Evolutionary conservation across 2,329 filamentous ascomycete species (phyloP), one percentile per base, ranked within the genome.

Genomic region (Fusarium bulbicola): DNA sequence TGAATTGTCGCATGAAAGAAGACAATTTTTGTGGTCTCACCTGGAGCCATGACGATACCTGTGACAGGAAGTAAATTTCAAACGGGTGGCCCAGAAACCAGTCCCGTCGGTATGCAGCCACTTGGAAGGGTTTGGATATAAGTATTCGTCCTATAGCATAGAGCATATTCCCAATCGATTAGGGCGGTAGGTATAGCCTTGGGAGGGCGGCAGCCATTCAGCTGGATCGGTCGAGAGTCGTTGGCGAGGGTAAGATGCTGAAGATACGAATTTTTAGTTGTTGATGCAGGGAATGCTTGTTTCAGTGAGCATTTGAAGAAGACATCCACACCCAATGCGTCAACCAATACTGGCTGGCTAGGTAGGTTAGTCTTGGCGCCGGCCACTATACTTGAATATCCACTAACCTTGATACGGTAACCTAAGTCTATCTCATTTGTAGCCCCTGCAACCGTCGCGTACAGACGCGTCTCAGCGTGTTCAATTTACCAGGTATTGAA

Each of bases 41-140:
- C 77, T 71, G 78, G 74, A 74, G 78, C 70, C 78, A 79, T 79
- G 62, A 46, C 68, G 63, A 52, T 57, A 52, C 42, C 71, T 70
- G 74, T 76, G 57, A 59, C 65, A 54, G 32, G 49, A 59, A 46
- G 30, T 30, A 56, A 47, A 39, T 61, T 62, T 67, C 49, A 58
- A 64, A 50, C 53, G 43, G 63, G 49, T 68, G 61, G 63, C 58
- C 67, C 52, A 68, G 67, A 66, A 63, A 62, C 67, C 66, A 59
- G 66, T 54, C 68, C 52, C 63, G 65, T 64, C 61, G 64, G 49
- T 74, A 65, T 72, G 54, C 57, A 63, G 66, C 69, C 52, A 69
- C 61, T 69, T 63, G 60, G 61, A 52, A 63, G 65, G 63, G 36
- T 63, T 42, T 39, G 58, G 59, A 39, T 66, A 21, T 59, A 60